Evolutionary conservation across 2,329 filamentous ascomycete genomes (phyloP).

Genomic region (Emergomyces pasteurianus): DNA sequence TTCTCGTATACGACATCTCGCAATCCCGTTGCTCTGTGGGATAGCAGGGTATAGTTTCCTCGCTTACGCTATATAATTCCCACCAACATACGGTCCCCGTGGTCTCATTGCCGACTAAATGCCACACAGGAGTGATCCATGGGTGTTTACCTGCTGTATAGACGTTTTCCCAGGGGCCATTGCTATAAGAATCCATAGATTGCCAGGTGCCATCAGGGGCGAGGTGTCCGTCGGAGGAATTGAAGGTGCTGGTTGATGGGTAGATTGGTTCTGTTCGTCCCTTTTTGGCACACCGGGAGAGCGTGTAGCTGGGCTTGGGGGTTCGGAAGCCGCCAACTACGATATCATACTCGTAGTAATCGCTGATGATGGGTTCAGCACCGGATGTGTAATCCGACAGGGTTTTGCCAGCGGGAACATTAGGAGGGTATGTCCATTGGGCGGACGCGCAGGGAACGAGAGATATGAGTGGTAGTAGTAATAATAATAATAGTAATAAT

Average conservation of each 20-base stretch:
- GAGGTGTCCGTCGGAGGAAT: neutral
- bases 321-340: neutral
- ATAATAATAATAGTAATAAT: neutral
- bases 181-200: neutral
- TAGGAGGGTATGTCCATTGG: neutral
- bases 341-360: neutral
- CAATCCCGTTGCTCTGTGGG: neutral
- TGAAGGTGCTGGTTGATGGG: neutral
- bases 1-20: neutral
- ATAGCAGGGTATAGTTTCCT: neutral
- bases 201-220: constrained; percentile 1
- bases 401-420: neutral
- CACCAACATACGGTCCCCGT: constrained; percentile 1
- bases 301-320: neutral
- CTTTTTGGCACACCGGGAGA: constrained; percentile 1
- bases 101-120: neutral
- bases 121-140: neutral
- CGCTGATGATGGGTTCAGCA: neutral
- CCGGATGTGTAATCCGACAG: constrained; percentile 1
- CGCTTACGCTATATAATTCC: neutral
- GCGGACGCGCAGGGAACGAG: neutral
- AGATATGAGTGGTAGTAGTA: neutral
- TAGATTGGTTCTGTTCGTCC: constrained; percentile 2
- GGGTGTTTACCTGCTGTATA: neutral
- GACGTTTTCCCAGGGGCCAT: neutral